These are phyloP conservation scores for Bullera alba DNA, from an alignment of 768 basidiomycete species.

Conservation along the genomic window DNA sequence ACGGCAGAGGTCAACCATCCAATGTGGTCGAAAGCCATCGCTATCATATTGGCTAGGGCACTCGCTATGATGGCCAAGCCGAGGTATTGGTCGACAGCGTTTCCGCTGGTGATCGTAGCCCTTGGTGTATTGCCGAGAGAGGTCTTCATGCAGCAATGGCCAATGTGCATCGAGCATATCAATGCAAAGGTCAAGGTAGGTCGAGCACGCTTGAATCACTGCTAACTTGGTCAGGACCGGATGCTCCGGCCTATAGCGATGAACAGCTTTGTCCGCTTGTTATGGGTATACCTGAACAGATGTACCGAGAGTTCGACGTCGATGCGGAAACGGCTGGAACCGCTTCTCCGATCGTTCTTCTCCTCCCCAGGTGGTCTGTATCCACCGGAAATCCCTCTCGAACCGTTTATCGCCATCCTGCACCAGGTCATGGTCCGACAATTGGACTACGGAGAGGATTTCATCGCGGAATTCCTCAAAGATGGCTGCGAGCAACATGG, in stretches of 20 bases:
- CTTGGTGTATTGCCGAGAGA: slow-evolving; percentile 82
- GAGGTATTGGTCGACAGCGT: slow-evolving; percentile 80
- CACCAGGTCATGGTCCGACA: slow-evolving; percentile 79
- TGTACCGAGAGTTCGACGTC: slow-evolving; percentile 78
- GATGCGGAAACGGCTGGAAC: slow-evolving; percentile 71
- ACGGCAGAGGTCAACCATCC: slow-evolving; percentile 95
- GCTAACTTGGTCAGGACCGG: slow-evolving; percentile 58
- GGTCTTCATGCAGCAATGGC: slow-evolving; percentile 78
- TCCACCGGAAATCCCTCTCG: slow-evolving; percentile 70
- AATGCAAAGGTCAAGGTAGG: slow-evolving; percentile 79
- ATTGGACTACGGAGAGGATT: slow-evolving; percentile 74
- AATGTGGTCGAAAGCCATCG: slow-evolving; percentile 81
- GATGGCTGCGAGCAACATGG: slow-evolving; percentile 47
- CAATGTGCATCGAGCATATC: slow-evolving; percentile 62
- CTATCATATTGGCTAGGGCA: slow-evolving; percentile 56
- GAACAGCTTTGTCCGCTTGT: slow-evolving; percentile 72
- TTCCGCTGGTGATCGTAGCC: slow-evolving; percentile 72
- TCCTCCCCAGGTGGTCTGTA: slow-evolving; percentile 62
- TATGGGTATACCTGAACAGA: slow-evolving; percentile 94
- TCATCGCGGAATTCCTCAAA: slow-evolving; percentile 68
- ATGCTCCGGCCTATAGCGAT: slow-evolving; percentile 61
- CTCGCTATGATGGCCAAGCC: slow-evolving; percentile 56
- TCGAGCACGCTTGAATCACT: slow-evolving; percentile 13
- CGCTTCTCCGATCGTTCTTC: slow-evolving; percentile 45
- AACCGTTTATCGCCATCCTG: slow-evolving; percentile 67